A percentile compares a stretch with the other conserved stretches of the same genome.
Conservation (phyloP, 768 basidiomycete genomes). For the Rhodotorula diobovata region DNA sequence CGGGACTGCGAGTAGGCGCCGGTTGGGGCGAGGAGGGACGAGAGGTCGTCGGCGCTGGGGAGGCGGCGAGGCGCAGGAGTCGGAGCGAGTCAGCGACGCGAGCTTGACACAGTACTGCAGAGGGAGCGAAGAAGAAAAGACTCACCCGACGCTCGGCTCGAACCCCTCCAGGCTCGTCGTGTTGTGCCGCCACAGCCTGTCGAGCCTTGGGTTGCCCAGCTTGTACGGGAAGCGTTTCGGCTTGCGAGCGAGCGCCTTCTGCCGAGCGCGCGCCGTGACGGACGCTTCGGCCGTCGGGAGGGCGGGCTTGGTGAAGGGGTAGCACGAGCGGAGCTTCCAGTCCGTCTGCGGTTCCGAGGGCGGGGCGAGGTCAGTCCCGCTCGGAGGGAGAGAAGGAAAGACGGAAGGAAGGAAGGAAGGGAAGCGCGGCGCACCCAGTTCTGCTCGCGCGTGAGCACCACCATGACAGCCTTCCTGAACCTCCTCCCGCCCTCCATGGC, state of each 20-base stretch:
- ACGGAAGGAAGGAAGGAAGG: too few species aligned
- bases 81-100: too few species aligned
- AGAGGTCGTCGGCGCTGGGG: slow-evolving; percentile 14
- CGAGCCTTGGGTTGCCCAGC: slow-evolving; percentile 18
- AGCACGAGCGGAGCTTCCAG: slow-evolving; percentile 80
- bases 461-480: slow-evolving; percentile 67
- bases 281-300: slow-evolving; percentile 44
- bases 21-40: background rate
- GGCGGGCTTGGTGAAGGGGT: slow-evolving; percentile 63
- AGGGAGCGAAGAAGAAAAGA: background rate
- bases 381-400: background rate
- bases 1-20: background rate
- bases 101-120: background rate
- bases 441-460: slow-evolving; percentile 73
- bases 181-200: slow-evolving; percentile 16
- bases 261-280: background rate
- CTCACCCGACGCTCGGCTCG: slow-evolving; percentile 3
- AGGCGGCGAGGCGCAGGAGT: too few species aligned
- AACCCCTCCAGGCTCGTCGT: slow-evolving; percentile 14
- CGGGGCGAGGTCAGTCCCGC: background rate
- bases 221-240: slow-evolving; percentile 17
- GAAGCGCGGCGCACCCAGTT: slow-evolving; percentile 59
- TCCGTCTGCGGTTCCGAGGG: slow-evolving; percentile 51
- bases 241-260: background rate
- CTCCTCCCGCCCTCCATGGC: slow-evolving; percentile 55